Evolutionary conservation across 257 asterid species (phyloP).

Genomic region (Capsicum chinense): DNA sequence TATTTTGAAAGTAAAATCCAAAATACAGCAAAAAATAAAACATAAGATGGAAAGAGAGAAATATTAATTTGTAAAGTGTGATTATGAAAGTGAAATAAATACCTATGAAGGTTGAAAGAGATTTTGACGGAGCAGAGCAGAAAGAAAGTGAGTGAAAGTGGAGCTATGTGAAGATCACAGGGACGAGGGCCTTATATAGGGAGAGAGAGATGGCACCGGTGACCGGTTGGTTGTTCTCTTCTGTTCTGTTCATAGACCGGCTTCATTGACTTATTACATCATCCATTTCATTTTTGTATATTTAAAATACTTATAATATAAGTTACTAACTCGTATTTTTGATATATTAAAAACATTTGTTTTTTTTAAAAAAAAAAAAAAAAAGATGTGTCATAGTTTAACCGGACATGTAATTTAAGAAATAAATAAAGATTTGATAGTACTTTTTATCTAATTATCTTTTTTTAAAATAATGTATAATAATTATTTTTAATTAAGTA

Average conservation of each 20-base stretch:
- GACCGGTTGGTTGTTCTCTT: background rate
- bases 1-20: background rate
- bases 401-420: too few relatives aligned
- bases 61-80: background rate
- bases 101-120: background rate
- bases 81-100: background rate
- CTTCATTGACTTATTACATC: background rate
- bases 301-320: background rate
- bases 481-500: too few relatives aligned
- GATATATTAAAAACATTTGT: too few relatives aligned
- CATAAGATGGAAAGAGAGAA: background rate
- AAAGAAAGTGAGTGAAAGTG: background rate
- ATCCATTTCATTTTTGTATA: background rate
- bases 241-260: constrained; percentile 1
- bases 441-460: too few relatives aligned
- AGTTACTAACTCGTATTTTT: too few relatives aligned
- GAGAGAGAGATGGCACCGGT: background rate
- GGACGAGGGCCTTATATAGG: background rate
- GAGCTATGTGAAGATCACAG: background rate
- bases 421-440: too few relatives aligned
- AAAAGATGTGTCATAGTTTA: too few relatives aligned
- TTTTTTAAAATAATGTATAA: too few relatives aligned
- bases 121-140: background rate
- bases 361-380: too few relatives aligned
- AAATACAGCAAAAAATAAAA: background rate